A percentile compares a stretch with the other conserved stretches of the same genome.
phyloP scores from a whole-genome alignment of 1,284 basidiomycete species.

The Schizopora paradoxa region DNA sequence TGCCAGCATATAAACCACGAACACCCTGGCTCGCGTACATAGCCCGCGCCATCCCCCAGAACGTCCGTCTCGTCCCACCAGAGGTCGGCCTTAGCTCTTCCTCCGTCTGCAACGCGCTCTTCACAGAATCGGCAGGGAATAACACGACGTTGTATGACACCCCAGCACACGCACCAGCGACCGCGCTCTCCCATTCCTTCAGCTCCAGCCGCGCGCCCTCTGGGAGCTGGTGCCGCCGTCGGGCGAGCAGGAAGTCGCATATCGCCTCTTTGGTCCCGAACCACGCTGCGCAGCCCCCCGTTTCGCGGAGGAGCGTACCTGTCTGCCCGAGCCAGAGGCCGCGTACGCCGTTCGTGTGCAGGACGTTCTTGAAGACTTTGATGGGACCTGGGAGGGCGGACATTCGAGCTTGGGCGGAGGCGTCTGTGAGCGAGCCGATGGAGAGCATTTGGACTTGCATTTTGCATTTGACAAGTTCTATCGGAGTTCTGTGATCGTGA shows the following conservation, averaged over 20 bases:
- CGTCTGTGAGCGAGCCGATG: slow-evolving; percentile 21
- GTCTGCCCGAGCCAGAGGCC: slow-evolving; percentile 88
- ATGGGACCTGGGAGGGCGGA: slow-evolving; percentile 58
- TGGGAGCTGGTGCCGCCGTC: too few species aligned
- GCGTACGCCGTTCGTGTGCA: slow-evolving; percentile 62
- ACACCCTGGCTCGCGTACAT: slow-evolving; percentile 80
- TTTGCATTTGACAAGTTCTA: slow-evolving; percentile 90
- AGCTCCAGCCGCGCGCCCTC: slow-evolving; percentile 43
- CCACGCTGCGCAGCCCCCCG: slow-evolving; percentile 84
- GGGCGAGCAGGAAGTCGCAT: slow-evolving; percentile 49
- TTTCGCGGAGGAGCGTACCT: slow-evolving; percentile 82
- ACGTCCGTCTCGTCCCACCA: too few species aligned
- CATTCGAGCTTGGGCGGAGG: slow-evolving; percentile 21
- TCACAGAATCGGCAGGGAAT: slow-evolving; percentile 93
- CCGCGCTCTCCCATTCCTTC: slow-evolving; percentile 74
- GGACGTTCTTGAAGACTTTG: slow-evolving; percentile 56
- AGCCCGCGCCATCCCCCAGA: slow-evolving; percentile 64
- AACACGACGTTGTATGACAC: slow-evolving; percentile 81
- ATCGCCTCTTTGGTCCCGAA: slow-evolving; percentile 82
- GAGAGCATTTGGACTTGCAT: slow-evolving; percentile 91
- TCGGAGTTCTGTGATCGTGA: slow-evolving; percentile 60
- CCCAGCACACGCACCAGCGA: slow-evolving; percentile 84
- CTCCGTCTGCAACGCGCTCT: slow-evolving; percentile 93
- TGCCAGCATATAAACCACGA: slow-evolving; percentile 89
- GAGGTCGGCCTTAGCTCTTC: slow-evolving; percentile 80